Base-by-base conservation (phyloP, 2,329 filamentous ascomycete genomes). In the Aspergillus spinulosporus region DNA sequence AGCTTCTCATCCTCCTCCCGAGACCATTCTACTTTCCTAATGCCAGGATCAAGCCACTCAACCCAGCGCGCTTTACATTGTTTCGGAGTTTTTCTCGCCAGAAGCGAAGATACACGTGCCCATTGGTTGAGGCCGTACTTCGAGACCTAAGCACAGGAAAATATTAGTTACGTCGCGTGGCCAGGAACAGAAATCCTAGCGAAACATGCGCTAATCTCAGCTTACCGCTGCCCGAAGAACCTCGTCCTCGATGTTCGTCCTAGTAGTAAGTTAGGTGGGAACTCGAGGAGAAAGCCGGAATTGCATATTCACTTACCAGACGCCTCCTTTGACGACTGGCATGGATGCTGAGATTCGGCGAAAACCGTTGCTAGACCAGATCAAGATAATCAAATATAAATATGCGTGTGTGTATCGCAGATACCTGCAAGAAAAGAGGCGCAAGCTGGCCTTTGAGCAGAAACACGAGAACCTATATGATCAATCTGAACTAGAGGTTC, bases 21-120 rank as follows among this genome's bases (percentile, higher is more conserved):
- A 72, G 91, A 96, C 93, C 94, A 99, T 78, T 99, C 94, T 66
- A 96, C 94, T 81, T 99, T 99, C 70, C 93, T 90, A 79, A 99
- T 97, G 72, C 90, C 90, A 15, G 94, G 94, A 71, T 99, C 94
- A 64, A 99, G 84, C 93, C 94, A 99, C 83, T 99, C 93, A 72
- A 88, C 87, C 94, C 94, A 99, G 78, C 94, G 84, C 59, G 94
- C 93, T 79, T 99, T 99, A 85, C 94, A 99, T 79, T 99, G 94
- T 79, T 99, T 99, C 50, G 94, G 88, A 32, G 94, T 97, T 77
- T 99, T 99, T 70, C 95, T 90, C 72, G 93, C 93, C 64, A 99
- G 87, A 63, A 99, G 85, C 57, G 94, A 97, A 54, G 94, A 97
- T 62, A 97, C 94, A 75, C 94, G 93, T 72, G 94, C 93, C 94